Evolutionary conservation across 768 basidiomycete genomes (phyloP), one percentile per base, ranked within the genome.

Genomic region (Trichaptum fuscoviolaceum): DNA sequence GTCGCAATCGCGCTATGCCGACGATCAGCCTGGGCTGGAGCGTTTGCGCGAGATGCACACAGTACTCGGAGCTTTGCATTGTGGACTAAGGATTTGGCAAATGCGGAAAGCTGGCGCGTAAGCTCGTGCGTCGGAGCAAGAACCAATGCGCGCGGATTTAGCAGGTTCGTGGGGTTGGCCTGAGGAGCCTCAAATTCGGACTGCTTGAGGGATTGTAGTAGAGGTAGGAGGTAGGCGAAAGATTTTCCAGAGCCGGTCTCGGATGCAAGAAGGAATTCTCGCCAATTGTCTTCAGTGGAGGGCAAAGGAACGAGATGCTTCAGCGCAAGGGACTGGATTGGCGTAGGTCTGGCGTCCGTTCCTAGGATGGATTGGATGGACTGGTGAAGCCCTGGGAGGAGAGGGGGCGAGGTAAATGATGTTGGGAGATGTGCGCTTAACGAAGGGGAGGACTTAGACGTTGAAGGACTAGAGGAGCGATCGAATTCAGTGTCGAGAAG

Each of bases 191-290:
- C 65, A 17, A 79, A 65, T 73, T 96, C 93, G 1, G 84, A 79
- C 62, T 78, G 73, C 75, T 96, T 96, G 73, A 96, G 79, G 68
- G 83, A 78, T 69, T 96, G 91, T 1, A 96, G 81, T 64, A 96
- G 75, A 0, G 95, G 95, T 6, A 96, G 82, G 58, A 96, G 84
- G 75, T 95, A 96, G 0, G 95, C 95, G 30, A 96, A 84, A 1
- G 91, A 94, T 78, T 96, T 96, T 0, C 94, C 95, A 0, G 93
- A 94, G 18, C 95, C 95, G 0, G 93, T 96, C 76, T 96, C 94
- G 0, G 91, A 89, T 0, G 93, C 95, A 0, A 96, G 82, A 7
- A 96, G 83, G 69, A 83, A 88, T 66, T 80, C 73, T 12, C 71
- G 69, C 66, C 75, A 75, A 0, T 24, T 57, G 20, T 34, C 58